Evolutionary conservation across 768 basidiomycete species (phyloP).

Genomic region (Pulveroboletus sp.): DNA sequence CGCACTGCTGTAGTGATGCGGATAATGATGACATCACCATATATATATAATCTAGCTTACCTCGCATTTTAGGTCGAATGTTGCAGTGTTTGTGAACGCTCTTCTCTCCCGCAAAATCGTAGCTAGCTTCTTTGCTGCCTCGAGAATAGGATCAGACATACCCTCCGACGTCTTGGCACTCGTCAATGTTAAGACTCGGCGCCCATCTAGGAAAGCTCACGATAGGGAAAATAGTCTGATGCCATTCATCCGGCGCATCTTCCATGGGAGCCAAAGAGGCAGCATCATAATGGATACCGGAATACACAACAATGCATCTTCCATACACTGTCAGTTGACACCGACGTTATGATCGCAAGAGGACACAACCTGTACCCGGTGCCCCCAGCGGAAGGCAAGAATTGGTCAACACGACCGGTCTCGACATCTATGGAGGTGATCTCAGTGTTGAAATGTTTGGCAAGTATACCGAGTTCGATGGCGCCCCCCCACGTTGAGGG

Average conservation of each 20-base stretch:
- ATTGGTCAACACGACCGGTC: slow-evolving; percentile 83
- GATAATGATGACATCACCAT: slow-evolving; percentile 4
- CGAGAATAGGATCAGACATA: slow-evolving; percentile 50
- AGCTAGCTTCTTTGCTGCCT: slow-evolving; percentile 68
- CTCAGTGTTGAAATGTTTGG: slow-evolving; percentile 76
- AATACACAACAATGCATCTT: slow-evolving; percentile 81
- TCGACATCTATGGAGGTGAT: slow-evolving; percentile 91
- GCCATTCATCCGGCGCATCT: slow-evolving; percentile 80
- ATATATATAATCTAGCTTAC: slow-evolving; percentile 35
- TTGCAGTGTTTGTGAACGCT: slow-evolving; percentile 87
- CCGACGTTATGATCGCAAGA: neutral
- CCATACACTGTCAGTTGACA: slow-evolving; percentile 7
- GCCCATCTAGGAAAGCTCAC: slow-evolving; percentile 29
- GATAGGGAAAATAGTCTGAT: slow-evolving; percentile 77
- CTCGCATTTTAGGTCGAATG: slow-evolving; percentile 87
- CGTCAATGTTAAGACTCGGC: slow-evolving; percentile 22
- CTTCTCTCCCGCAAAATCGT: slow-evolving; percentile 66
- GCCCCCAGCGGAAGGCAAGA: slow-evolving; percentile 41
- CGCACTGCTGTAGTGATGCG: slow-evolving; percentile 55
- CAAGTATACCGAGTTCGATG: slow-evolving; percentile 85
- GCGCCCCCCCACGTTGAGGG: slow-evolving; percentile 92
- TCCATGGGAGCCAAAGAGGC: slow-evolving; percentile 73
- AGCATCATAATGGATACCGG: slow-evolving; percentile 96
- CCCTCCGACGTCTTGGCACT: slow-evolving; percentile 25
- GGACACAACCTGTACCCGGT: slow-evolving; percentile 28